Evolutionary conservation across 1,139 yeast genomes (phyloP).

Genomic region (Suhomyces bokatorum): DNA sequence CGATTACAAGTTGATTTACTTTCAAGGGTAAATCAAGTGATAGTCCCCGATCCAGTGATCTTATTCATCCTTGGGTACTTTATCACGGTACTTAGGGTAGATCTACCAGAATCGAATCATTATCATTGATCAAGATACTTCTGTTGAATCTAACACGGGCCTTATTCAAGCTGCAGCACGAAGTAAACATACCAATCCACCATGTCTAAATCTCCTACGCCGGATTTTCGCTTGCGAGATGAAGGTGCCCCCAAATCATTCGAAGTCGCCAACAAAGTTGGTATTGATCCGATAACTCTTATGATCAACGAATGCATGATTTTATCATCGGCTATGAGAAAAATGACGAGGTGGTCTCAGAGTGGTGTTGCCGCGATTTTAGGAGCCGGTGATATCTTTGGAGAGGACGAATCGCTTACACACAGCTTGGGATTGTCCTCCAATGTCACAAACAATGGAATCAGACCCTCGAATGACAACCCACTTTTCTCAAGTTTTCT

Average conservation of each 20-base stretch:
- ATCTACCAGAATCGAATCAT: neutral
- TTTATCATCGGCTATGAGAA: slow-evolving; percentile 89
- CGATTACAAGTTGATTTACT: neutral
- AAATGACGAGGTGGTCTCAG: slow-evolving; percentile 75
- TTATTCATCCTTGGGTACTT: neutral
- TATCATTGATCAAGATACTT: neutral
- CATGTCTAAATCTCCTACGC: slow-evolving; percentile 5
- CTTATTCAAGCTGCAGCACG: neutral
- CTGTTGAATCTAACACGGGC: neutral
- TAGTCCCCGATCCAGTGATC: neutral
- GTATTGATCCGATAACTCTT: slow-evolving; percentile 79
- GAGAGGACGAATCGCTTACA: slow-evolving; percentile 35
- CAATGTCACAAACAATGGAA: slow-evolving; percentile 19
- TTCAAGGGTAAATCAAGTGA: neutral
- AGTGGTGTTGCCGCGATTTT: slow-evolving; percentile 88
- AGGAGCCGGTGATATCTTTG: slow-evolving; percentile 54
- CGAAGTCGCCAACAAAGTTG: slow-evolving; percentile 18
- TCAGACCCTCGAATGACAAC: slow-evolving; percentile 35
- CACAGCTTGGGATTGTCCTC: slow-evolving; percentile 28
- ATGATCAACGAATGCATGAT: slow-evolving; percentile 87
- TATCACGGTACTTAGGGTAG: neutral
- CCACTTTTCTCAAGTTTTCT: slow-evolving; percentile 82
- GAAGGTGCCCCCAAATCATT: neutral
- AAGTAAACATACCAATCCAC: neutral
- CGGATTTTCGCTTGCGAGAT: neutral